Evolutionary conservation across 148 eudicot species (phyloP), one percentile per base, ranked within the genome.

Genomic region (Camellia japonica): DNA sequence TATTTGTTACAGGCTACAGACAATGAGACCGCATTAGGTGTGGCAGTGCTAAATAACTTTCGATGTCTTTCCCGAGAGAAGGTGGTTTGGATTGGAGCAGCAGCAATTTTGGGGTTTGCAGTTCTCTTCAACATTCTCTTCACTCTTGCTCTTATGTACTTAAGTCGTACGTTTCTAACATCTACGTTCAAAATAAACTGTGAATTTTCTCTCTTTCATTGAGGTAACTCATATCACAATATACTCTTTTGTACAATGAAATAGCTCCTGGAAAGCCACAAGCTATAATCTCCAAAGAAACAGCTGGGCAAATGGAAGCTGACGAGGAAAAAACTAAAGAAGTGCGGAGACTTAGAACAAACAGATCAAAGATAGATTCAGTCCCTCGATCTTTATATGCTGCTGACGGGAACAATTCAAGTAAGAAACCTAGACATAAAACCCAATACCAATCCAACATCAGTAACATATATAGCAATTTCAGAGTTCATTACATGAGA

Each of bases 1-100:
- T 64, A 49, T 69, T 0, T 11, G 3, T 76, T 77, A 63, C 90
- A 96, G 99, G 97, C 88, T 49, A 84, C 97, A 7, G 99, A 96
- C 74, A 83, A 83, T 18, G 44, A 4, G 1, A 92, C 92, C 55
- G 82, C 84, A 23, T 77, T 96, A 71, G 99, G 98, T 7, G 13
- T 90, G 7, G 80, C 84, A 75, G 89, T 96, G 20, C 78, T 94
- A 81, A 79, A 86, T 63, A 89, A 86, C 81, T 91, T 93, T 93
- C 38, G 77, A 84, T 77, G 88, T 96, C n/a, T 89, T 82, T 70
- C 81, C 87, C 14, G 80, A 92, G 1, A 75, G 38, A 18, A 83
- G 86, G 64, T 94, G 98, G 99, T 88, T 81, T 96, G 99, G 99
- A 96, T 96, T 64, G 99, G 98, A 30, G 87, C 88, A 6, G 97